Evolutionary conservation across 768 basidiomycete genomes (phyloP), one percentile per base, ranked within the genome.

Genomic region (Leccinellum luteum): DNA sequence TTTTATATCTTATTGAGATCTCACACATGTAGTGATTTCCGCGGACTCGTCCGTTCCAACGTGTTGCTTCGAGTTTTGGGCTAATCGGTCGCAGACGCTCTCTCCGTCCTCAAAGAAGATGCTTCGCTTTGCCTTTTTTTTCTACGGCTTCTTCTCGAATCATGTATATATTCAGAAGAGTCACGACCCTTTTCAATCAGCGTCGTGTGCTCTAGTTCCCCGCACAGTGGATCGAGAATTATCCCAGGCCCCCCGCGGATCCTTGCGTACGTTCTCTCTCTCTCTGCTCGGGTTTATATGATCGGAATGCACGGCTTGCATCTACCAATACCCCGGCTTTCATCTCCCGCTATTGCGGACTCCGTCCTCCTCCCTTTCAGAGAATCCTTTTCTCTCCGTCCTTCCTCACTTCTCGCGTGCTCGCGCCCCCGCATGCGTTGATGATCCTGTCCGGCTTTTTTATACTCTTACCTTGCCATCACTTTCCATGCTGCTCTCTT

Each of bases 191-290:
- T 59, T 58, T 53, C 53, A 57, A 48, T 59, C 44, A 23, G 21
- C 19, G 45, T 55, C 64, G 56, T 68, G 57, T 59, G 65, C 60
- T 27, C 54, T 47, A 59, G 59, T 62, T 65, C 70, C 69, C 70
- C 69, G 64, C 64, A 73, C 58, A 51, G 52, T 59, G 66, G 66
- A 57, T 69, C 64, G 56, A 56, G 52, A 71, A 62, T 55, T 66
- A n/a, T 68, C 64, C 65, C 64, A 66, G 64, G 66, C 23, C 58
- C 50, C 58, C 69, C 69, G 69, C 71, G 69, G 69, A 70, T 70
- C 69, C 71, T 52, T 62, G 54, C 17, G 52, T 52, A 59, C 56
- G 56, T 25, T 25, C n/a, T n/a, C n/a, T n/a, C 47, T 54, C 57
- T 21, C 45, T 45, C 12, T 54, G 10, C 56, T 44, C 54, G 28